Evolutionary conservation across 352 stramenopile species (phyloP), one percentile per base, ranked within the genome.

Genomic region (Phytophthora aleatoria): DNA sequence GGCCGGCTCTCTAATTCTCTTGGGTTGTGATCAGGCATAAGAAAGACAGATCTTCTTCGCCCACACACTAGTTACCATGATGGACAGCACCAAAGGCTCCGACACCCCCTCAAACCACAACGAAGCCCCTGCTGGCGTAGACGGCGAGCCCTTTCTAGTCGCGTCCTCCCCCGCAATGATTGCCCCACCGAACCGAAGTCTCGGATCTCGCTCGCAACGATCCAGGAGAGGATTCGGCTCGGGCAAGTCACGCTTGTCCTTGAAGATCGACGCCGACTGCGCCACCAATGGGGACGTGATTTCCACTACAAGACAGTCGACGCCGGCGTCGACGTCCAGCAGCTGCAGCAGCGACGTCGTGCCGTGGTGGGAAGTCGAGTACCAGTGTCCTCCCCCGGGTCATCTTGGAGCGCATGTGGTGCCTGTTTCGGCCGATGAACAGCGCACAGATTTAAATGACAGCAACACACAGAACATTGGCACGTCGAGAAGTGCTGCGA

Each of bases 321-420:
- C 69, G 0, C 64, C 69, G 4, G 69, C 64, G n/a, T 76, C 64
- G 2, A 71, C 69, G n/a, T 76, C 64, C 45, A 73, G 68, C 45
- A 73, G 64, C 28, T 73, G 69, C 47, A 63, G 64, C 26, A 76
- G 65, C 15, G 61, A 76, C 6, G 55, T 61, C 16, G 62, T 80
- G 28, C 71, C 79, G 15, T 88, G 79, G 79, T 88, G 79, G 79
- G 67, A 86, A 41, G 58, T 85, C 42, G 79, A 88, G 60, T 88
- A 88, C 43, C 65, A 68, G 31, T 83, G 73, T n/a, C 79, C 79
- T 5, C 76, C 79, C 12, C 79, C 74, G 15, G 79, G 79, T 5
- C 76, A 86, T 53, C 61, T 86, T 10, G 79, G 76, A 8, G 79
- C 74, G 1, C 79, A 88, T 20, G 57, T 74, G n/a, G 76, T 85